Evolutionary conservation across 1,284 basidiomycete species (phyloP), one percentile per base, ranked within the genome.

Genomic region (Agaricales sp.): DNA sequence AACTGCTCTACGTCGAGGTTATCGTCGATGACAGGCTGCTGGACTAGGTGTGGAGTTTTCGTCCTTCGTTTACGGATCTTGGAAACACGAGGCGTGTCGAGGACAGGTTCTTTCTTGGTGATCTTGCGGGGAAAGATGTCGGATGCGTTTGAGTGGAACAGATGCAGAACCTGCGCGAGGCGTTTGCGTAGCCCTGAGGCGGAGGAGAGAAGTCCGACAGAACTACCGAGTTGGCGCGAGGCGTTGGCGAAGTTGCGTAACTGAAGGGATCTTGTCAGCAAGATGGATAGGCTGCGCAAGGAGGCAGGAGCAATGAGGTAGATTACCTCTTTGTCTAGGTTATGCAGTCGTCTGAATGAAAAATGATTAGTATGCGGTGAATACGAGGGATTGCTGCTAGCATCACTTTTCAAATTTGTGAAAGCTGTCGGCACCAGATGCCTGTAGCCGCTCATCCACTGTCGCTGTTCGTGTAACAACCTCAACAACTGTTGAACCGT

Each of bases 221-320:
- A 84, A 49, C 78, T 81, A 19, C 82, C 82, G 0, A 85, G 68
- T 59, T 82, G 82, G 30, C 82, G 76, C 11, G 81, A 74, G n/a
- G 82, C 80, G 55, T 83, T 82, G 39, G 80, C 77, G 58, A 85
- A 85, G 61, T 82, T 84, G 35, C 80, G 73, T 13, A 85, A 69
- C 80, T 85, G 58, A 22, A 22, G 30, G 45, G 41, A 47, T 47
- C n/a, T 35, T 38, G 46, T 51, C 48, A 43, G 6, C 21, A n/a
- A 39, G 47, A 38, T 39, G 23, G 12, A 22, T 11, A 22, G 44
- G 18, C 48, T 24, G 24, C 14, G 50, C 35, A 43, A 46, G 38
- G 44, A 35, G 21, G n/a, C n/a, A n/a, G n/a, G n/a, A n/a, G n/a
- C n/a, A n/a, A n/a, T n/a, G n/a, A n/a, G 23, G 45, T 26, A 54